Evolutionary conservation across 2,329 filamentous ascomycete species (phyloP).

Genomic region (Epichloe sp.): DNA sequence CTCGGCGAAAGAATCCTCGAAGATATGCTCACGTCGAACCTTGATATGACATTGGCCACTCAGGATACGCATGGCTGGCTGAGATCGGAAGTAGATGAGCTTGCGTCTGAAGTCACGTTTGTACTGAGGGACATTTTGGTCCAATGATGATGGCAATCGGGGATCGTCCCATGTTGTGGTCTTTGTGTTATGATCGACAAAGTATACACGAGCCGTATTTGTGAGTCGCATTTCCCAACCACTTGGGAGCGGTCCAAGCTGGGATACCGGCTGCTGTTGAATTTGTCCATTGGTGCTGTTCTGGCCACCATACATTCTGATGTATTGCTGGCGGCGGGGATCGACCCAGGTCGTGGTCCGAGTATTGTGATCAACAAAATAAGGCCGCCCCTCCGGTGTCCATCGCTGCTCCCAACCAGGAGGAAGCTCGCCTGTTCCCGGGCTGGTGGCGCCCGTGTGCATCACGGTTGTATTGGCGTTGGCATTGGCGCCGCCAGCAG

Average conservation of each 20-base stretch:
- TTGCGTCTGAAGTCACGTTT: slow-evolving; percentile 98
- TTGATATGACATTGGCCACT: slow-evolving; percentile 98
- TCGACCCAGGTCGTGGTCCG: slow-evolving; percentile 98
- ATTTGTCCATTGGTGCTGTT: slow-evolving; percentile 77
- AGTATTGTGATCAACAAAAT: slow-evolving; percentile 98
- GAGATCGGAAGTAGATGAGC: slow-evolving; percentile 97
- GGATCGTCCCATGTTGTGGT: slow-evolving; percentile 99
- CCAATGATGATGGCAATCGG: slow-evolving; percentile 82
- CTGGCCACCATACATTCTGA: slow-evolving; percentile 87
- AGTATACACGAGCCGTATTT: slow-evolving; percentile 95
- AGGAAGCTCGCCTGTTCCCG: slow-evolving; percentile 86
- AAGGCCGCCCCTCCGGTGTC: slow-evolving; percentile 86
- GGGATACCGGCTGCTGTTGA: slow-evolving; percentile 94
- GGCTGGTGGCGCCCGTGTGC: slow-evolving; percentile 84
- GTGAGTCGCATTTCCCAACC: slow-evolving; percentile 99
- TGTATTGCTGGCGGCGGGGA: slow-evolving; percentile 92
- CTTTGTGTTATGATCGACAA: slow-evolving; percentile 99
- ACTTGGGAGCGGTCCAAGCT: slow-evolving; percentile 86
- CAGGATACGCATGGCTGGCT: slow-evolving; percentile 88
- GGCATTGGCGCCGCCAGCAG: slow-evolving; percentile 20
- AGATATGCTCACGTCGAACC: slow-evolving; percentile 90
- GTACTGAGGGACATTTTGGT: slow-evolving; percentile 98
- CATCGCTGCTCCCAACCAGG: slow-evolving; percentile 93
- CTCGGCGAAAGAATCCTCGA: slow-evolving; percentile 97
- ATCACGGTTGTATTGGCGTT: slow-evolving; percentile 62